Evolutionary conservation across 1,284 basidiomycete genomes (phyloP).

Genomic region (Leccinum pallidistipes): DNA sequence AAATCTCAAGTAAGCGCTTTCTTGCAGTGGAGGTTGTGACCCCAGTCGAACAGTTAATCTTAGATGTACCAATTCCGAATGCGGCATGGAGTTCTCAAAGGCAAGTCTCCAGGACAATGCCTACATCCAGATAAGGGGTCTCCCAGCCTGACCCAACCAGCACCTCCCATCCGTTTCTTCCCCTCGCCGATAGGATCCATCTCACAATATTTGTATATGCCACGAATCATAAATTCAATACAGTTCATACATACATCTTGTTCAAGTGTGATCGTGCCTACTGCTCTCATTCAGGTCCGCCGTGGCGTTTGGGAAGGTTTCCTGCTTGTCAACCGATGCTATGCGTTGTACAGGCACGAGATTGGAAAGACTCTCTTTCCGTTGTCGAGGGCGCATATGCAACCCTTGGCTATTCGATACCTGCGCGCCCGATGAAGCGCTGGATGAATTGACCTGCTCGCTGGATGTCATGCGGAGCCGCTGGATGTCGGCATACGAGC

Average conservation of each 20-base stretch:
- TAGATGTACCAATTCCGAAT: constrained; percentile 40
- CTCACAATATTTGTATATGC: constrained; percentile 30
- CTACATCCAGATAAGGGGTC: constrained; percentile 41
- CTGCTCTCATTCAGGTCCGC: constrained; percentile 59
- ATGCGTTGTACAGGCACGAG: constrained; percentile 62
- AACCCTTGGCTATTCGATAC: constrained; percentile 39
- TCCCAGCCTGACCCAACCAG: constrained; percentile 31
- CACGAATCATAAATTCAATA: constrained; percentile 23
- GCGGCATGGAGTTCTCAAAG: constrained; percentile 43
- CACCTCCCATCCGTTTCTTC: not conserved
- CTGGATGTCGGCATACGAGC: constrained; percentile 79
- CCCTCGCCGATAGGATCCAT: not conserved
- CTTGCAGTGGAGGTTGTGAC: constrained; percentile 7
- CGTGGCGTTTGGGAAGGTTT: constrained; percentile 56
- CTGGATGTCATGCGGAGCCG: constrained; percentile 51
- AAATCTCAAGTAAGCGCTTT: constrained; percentile 37
- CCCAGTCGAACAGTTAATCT: constrained; percentile 16
- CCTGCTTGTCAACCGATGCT: constrained; percentile 53
- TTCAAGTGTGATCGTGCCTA: constrained; percentile 36
- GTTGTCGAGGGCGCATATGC: constrained; percentile 51
- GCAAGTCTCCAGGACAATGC: constrained; percentile 40
- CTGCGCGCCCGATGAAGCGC: constrained; percentile 23
- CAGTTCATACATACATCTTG: constrained; percentile 4
- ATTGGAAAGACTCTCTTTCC: constrained; percentile 64
- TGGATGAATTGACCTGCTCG: constrained; percentile 12